phyloP scores from a whole-genome alignment of 768 basidiomycete genomes.

The Coprinopsis strossmayeri region DNA sequence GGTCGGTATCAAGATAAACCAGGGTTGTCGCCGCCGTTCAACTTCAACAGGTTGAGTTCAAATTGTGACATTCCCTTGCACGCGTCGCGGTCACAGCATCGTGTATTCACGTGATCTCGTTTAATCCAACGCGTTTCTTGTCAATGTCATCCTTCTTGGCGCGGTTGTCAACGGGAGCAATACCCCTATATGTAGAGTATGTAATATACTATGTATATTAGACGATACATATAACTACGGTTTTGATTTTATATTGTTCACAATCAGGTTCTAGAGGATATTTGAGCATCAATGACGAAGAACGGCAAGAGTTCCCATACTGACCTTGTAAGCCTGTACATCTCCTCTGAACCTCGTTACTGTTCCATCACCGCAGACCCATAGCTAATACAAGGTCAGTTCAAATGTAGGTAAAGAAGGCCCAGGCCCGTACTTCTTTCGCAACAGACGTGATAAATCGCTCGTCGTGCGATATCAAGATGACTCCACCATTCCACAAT shows the following conservation, averaged over 20 bases:
- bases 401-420: neutral
- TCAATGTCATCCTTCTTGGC: too few relatives aligned
- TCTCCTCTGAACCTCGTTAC: constrained; percentile 84
- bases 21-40: neutral
- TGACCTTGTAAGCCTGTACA: constrained; percentile 86
- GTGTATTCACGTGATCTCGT: constrained; percentile 4
- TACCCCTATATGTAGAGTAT: neutral
- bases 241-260: constrained; percentile 60
- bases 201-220: neutral
- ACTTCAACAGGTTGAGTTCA: constrained; percentile 3
- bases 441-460: constrained; percentile 89
- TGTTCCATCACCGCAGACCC: constrained; percentile 86
- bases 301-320: too few relatives aligned
- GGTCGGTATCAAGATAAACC: neutral
- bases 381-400: constrained; percentile 47
- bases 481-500: constrained; percentile 86
- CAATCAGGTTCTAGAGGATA: constrained; percentile 61
- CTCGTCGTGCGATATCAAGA: constrained; percentile 93
- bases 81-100: too few relatives aligned
- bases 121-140: constrained; percentile 7
- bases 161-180: neutral
- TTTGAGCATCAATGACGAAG: too few relatives aligned
- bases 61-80: too few relatives aligned
- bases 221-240: constrained; percentile 23
- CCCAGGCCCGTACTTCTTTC: constrained; percentile 50